These are phyloP conservation scores for Kwoniella bestiolae DNA, from an alignment of 768 basidiomycete species.

Conservation along the genomic window DNA sequence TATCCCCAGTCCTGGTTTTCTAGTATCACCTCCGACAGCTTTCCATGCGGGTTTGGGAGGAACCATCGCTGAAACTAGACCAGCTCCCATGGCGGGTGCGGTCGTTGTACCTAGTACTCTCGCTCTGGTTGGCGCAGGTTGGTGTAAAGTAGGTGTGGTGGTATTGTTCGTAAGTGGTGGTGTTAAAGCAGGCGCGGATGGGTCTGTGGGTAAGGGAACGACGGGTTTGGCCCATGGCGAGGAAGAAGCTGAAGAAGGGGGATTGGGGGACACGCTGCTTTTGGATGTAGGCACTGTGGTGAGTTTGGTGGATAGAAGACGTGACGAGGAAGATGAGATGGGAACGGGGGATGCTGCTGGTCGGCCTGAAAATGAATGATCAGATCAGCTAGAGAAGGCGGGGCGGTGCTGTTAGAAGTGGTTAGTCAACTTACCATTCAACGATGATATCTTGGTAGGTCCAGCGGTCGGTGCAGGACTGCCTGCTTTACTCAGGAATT, in stretches of 20 bases:
- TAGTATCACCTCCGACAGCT: conserved; percentile 59
- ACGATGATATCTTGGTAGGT: conserved; percentile 30
- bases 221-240: conserved; percentile 71
- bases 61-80: conserved; percentile 25
- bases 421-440: conserved; percentile 42
- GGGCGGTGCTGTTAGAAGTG: not conserved
- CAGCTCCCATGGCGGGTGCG: conserved; percentile 31
- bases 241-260: conserved; percentile 65
- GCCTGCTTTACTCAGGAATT: conserved; percentile 89
- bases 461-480: conserved; percentile 58
- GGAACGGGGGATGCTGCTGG: conserved; percentile 49
- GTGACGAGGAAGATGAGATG: conserved; percentile 61
- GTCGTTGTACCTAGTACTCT: conserved; percentile 27
- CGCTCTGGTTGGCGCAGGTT: conserved; percentile 51
- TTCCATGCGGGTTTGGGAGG: conserved; percentile 74
- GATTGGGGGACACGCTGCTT: conserved; percentile 51
- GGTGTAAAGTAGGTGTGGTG: conserved; percentile 26
- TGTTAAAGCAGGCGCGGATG: not conserved
- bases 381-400: too few relatives aligned
- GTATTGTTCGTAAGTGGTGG: conserved; percentile 8
- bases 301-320: conserved; percentile 83
- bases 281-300: conserved; percentile 62
- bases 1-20: conserved; percentile 49
- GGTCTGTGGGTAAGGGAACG: conserved; percentile 34
- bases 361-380: conserved; percentile 46